These are phyloP conservation scores for Lasiodiplodia sp. DNA, from an alignment of 2,329 filamentous ascomycete genomes.

Conservation along the genomic window DNA sequence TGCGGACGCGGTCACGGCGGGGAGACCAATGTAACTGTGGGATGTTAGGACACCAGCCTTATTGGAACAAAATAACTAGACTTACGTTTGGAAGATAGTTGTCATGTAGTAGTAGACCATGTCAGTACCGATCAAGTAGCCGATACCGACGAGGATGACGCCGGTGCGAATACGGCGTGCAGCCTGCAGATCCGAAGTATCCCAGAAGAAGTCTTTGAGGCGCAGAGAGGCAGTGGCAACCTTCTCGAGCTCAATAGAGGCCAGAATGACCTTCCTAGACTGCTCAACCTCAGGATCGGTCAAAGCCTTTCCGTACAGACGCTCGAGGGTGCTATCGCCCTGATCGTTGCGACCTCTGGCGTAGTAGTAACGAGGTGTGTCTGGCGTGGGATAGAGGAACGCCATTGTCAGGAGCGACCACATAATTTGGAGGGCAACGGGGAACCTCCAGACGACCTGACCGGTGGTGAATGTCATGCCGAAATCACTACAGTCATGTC, in stretches of 20 bases:
- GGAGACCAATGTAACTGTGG: constrained; percentile 39
- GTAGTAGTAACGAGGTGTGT: constrained; percentile 43
- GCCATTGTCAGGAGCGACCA: constrained; percentile 37
- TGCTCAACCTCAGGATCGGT: constrained; percentile 32
- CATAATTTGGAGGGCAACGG: constrained; percentile 42
- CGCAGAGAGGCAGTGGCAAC: constrained; percentile 32
- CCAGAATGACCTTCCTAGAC: constrained; percentile 36
- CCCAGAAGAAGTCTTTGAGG: constrained; percentile 36
- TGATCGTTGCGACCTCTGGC: constrained; percentile 34
- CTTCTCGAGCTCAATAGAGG: constrained; percentile 34
- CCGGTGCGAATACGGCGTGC: constrained; percentile 44
- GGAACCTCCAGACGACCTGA: constrained; percentile 43
- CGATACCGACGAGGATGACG: constrained; percentile 49
- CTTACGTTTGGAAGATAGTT: constrained; percentile 26
- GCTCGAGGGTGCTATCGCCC: constrained; percentile 37
- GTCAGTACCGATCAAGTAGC: constrained; percentile 53
- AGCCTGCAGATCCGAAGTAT: constrained; percentile 35
- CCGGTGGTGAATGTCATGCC: constrained; percentile 40
- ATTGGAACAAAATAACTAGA: no score
- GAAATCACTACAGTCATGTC: constrained; percentile 36
- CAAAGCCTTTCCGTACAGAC: constrained; percentile 32
- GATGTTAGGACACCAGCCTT: constrained; percentile 40
- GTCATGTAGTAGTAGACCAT: constrained; percentile 42
- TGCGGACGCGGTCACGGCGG: constrained; percentile 35
- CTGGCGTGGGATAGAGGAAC: constrained; percentile 37